A percentile compares a stretch with the other conserved stretches of the same genome.
Evolutionary conservation across 139 green algal genomes (phyloP).

Genomic region (Tetradesmus obliquus): DNA sequence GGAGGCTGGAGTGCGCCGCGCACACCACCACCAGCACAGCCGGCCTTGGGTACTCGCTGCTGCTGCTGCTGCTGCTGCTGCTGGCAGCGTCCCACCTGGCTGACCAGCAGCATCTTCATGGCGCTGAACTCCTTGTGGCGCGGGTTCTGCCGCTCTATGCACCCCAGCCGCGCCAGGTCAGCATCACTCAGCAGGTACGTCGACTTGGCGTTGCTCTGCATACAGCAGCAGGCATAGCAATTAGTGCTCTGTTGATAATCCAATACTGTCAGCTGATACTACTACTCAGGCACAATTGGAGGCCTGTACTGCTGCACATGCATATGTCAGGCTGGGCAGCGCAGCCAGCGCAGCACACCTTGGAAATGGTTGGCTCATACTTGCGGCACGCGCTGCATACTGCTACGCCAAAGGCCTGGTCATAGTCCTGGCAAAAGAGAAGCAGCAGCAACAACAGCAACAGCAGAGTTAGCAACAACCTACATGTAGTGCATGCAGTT

Average conservation of each 20-base stretch:
- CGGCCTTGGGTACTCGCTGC: neutral
- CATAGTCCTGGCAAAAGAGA: constrained; percentile 25
- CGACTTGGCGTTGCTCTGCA: constrained; percentile 49
- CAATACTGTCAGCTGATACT: neutral
- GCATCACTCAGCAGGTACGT: constrained; percentile 62
- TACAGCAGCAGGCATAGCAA: neutral
- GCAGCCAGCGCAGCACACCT: neutral
- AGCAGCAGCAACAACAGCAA: neutral
- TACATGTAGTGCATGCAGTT: neutral
- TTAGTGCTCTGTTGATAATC: neutral
- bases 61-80: neutral
- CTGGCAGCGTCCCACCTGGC: constrained; percentile 44
- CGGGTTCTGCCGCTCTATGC: constrained; percentile 34
- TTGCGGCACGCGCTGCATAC: constrained; percentile 12
- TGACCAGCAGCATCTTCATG: constrained; percentile 59
- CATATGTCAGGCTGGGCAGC: neutral
- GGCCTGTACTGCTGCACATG: neutral
- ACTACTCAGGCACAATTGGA: neutral
- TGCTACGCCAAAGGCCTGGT: neutral
- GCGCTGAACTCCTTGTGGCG: constrained; percentile 52
- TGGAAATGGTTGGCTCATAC: constrained; percentile 17
- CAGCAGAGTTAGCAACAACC: neutral
- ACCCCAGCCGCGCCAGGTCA: constrained; percentile 47
- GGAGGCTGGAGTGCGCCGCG: too few species aligned
- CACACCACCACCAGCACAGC: too few species aligned